phyloP scores from a whole-genome alignment of 306 rosid species.

The Begonia masoniana region DNA sequence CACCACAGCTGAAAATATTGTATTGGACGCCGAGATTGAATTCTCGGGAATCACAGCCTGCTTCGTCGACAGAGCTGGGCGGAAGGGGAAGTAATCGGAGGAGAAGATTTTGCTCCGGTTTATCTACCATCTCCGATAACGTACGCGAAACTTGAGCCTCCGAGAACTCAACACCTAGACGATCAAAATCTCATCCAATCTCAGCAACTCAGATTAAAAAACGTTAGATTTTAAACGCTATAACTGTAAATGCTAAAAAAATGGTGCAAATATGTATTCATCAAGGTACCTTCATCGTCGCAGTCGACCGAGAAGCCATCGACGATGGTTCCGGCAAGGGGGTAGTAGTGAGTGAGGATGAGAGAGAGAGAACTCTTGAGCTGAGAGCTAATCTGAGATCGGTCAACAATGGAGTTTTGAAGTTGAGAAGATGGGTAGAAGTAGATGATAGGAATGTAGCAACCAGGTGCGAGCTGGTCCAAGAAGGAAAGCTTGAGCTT shows the following conservation, averaged over 20 bases:
- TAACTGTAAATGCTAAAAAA: no score
- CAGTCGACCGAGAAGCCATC: constrained; percentile 15
- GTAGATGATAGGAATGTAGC: constrained; percentile 24
- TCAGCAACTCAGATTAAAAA: no score
- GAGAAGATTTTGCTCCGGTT: constrained; percentile 2
- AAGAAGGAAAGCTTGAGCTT: constrained; percentile 22
- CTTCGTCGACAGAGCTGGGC: neutral
- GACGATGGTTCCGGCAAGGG: constrained; percentile 15
- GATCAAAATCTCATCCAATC: no score
- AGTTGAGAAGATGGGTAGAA: constrained; percentile 6
- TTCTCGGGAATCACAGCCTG: neutral
- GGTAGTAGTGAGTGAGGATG: constrained; percentile 11
- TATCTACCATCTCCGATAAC: constrained; percentile 1
- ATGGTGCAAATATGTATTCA: no score
- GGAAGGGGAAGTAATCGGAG: constrained; percentile 3
- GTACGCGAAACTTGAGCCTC: constrained; percentile 8
- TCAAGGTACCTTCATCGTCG: constrained; percentile 16
- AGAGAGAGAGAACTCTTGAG: constrained; percentile 13
- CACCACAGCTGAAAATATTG: constrained; percentile 9
- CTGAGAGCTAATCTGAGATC: neutral
- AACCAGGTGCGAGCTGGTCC: constrained; percentile 20
- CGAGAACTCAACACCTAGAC: constrained; percentile 3
- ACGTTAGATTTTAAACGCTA: no score
- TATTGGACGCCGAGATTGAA: neutral
- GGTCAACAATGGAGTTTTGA: neutral